phyloP scores from a whole-genome alignment of 164 flowering plant species.

The Piper betle region DNA sequence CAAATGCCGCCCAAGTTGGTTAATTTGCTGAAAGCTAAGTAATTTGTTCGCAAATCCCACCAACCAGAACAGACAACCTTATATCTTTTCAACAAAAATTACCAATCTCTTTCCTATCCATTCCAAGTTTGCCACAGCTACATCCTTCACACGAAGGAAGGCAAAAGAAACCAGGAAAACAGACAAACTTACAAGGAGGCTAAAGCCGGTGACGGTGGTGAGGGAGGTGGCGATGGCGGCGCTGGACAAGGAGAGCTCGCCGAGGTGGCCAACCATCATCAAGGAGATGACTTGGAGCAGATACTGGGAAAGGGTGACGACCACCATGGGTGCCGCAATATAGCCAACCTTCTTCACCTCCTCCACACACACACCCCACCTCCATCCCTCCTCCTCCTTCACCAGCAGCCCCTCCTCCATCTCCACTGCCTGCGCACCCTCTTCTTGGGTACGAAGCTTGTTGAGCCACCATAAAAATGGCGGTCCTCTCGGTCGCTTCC shows the following conservation, averaged over 20 bases:
- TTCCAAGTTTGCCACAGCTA: neutral
- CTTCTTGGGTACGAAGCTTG: neutral
- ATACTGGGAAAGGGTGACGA: slow-evolving; percentile 20
- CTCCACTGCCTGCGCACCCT: neutral
- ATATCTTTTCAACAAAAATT: neutral
- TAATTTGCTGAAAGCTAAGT: too few relatives aligned
- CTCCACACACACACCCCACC: slow-evolving; percentile 12
- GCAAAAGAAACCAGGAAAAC: neutral
- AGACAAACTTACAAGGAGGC: slow-evolving; percentile 26
- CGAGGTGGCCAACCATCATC: slow-evolving; percentile 58
- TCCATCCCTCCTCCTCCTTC: slow-evolving; percentile 2
- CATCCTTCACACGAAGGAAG: too few relatives aligned
- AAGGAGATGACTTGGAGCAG: slow-evolving; percentile 24
- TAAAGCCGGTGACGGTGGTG: slow-evolving; percentile 36
- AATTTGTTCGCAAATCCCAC: neutral
- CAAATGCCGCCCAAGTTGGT: too few relatives aligned
- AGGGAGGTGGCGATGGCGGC: slow-evolving; percentile 40
- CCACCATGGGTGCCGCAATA: slow-evolving; percentile 37
- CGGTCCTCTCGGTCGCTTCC: too few relatives aligned
- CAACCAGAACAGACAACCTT: neutral
- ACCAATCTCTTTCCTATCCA: too few relatives aligned
- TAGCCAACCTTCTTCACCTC: slow-evolving; percentile 25
- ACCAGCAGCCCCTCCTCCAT: slow-evolving; percentile 13
- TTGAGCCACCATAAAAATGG: too few relatives aligned
- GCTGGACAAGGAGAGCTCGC: slow-evolving; percentile 43